phyloP scores from a whole-genome alignment of 140 eudicot genomes.

The Stevia rebaudiana region DNA sequence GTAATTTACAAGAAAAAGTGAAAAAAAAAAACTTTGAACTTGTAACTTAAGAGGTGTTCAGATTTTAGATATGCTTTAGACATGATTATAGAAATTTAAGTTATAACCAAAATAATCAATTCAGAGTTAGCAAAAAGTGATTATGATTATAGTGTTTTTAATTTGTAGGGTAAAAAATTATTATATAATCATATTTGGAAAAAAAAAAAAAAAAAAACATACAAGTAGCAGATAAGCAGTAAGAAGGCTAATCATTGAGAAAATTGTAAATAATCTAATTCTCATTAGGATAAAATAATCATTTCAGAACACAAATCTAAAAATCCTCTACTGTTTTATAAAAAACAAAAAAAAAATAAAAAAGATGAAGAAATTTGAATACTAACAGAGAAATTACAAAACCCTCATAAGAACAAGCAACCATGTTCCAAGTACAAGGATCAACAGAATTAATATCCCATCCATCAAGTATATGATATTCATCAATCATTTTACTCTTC shows the following conservation, averaged over 20 bases:
- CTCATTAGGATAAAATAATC: neutral
- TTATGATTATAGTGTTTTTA: neutral
- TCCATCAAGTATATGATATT: conserved; percentile 75
- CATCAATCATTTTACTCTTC: conserved; percentile 74
- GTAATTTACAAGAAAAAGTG: neutral
- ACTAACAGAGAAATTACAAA: conserved; percentile 90
- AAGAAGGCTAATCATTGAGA: conserved; percentile 3
- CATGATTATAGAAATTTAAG: neutral
- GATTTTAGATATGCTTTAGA: conserved; percentile 1
- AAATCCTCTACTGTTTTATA: neutral
- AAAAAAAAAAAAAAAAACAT: no score
- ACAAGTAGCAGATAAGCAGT: neutral
- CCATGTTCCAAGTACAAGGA: conserved; percentile 99
- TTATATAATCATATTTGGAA: neutral
- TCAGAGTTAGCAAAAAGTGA: no score
- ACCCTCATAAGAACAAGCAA: conserved; percentile 85
- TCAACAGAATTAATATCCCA: conserved; percentile 99
- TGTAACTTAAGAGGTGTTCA: neutral
- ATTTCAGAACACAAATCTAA: neutral
- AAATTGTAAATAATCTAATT: neutral
- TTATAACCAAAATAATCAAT: neutral
- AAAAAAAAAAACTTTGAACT: neutral
- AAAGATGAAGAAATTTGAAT: neutral
- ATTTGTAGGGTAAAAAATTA: no score
- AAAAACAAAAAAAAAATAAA: neutral